Base-by-base conservation (phyloP, 2,329 filamentous ascomycete species). In the Colletotrichum sp. region DNA sequence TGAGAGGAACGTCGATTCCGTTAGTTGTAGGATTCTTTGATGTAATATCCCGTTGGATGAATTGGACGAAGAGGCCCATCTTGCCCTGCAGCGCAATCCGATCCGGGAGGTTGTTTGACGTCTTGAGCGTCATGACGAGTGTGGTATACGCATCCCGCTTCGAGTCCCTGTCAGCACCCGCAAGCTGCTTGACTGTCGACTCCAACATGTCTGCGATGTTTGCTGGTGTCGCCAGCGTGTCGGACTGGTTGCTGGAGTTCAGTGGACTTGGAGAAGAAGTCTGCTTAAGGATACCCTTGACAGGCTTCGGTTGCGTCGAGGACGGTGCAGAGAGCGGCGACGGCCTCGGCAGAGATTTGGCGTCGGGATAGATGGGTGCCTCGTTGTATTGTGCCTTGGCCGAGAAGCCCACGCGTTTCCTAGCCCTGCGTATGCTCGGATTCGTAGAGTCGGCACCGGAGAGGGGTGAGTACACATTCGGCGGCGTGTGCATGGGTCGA, bases 71-170 rank as follows among this genome's bases (percentile, higher is more conserved):
- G 4, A 95, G 85, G 13, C 90, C 89, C 89, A 98, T 93, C 83
- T 97, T 98, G 67, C 92, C 91, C 73, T 92, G 90, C 71, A 98
- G 87, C 13, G 93, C 92, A 72, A 94, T 91, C 43, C 92, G 87
- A 78, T 97, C 94, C 0, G 96, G 96, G 16, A 98, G 86, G 79
- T 95, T 94, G 77, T 96, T 95, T 73, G 96, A 98, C 7, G 94
- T 91, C 82, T 95, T 95, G 79, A 98, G 87, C 6, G 93, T 93
- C 39, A 92, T 90, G 36, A 94, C 92, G 60, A 99, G 88, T 80
- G 94, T 94, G 82, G 93, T 92, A 81, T 99, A 99, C 65, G 96
- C 95, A 85, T 99, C 97, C 36, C 97, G 85, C 79, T 94, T 94
- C 14, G 92, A 93, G 73, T 92, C 90, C 69, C 93, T 90, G 79